Conservation (phyloP, 2,329 filamentous ascomycete genomes). For the Amauroascus niger region DNA sequence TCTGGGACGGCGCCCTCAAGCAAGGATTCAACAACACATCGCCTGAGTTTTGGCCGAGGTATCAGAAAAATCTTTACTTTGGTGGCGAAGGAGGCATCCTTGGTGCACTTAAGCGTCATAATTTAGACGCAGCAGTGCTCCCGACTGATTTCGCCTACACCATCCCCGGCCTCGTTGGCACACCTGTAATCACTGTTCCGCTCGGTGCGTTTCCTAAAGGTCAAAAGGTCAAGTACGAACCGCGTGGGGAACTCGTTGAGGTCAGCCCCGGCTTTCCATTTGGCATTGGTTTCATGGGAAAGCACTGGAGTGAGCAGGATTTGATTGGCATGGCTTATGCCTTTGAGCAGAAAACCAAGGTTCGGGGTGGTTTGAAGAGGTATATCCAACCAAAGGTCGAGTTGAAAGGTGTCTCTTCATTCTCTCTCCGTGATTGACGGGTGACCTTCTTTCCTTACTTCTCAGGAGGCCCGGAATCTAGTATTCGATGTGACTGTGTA, state of each 20-base stretch:
- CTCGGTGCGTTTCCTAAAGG: constrained; percentile 48
- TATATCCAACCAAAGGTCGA: constrained; percentile 43
- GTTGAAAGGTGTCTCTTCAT: constrained; percentile 23
- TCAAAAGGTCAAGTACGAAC: constrained; percentile 39
- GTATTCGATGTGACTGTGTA: too few species aligned
- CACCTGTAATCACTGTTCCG: constrained; percentile 54
- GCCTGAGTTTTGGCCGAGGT: constrained; percentile 48
- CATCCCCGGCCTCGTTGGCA: constrained; percentile 48
- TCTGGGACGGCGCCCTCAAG: constrained; percentile 48
- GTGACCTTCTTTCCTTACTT: too few species aligned
- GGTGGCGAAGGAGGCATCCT: constrained; percentile 52
- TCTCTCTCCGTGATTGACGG: not conserved
- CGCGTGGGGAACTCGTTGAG: constrained; percentile 43
- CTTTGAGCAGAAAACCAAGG: constrained; percentile 53
- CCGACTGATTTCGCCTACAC: constrained; percentile 44
- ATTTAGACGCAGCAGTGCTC: constrained; percentile 53
- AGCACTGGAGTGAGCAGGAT: constrained; percentile 50
- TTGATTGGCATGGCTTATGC: constrained; percentile 59
- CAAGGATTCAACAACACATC: constrained; percentile 49
- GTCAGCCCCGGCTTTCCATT: constrained; percentile 50
- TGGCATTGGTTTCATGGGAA: constrained; percentile 55
- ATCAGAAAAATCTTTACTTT: constrained; percentile 45
- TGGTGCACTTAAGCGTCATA: constrained; percentile 48
- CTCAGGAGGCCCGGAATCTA: too few species aligned
- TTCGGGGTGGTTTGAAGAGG: constrained; percentile 40